Base-by-base conservation (phyloP, 2,329 filamentous ascomycete genomes). In the Curvularia eragrostidis region DNA sequence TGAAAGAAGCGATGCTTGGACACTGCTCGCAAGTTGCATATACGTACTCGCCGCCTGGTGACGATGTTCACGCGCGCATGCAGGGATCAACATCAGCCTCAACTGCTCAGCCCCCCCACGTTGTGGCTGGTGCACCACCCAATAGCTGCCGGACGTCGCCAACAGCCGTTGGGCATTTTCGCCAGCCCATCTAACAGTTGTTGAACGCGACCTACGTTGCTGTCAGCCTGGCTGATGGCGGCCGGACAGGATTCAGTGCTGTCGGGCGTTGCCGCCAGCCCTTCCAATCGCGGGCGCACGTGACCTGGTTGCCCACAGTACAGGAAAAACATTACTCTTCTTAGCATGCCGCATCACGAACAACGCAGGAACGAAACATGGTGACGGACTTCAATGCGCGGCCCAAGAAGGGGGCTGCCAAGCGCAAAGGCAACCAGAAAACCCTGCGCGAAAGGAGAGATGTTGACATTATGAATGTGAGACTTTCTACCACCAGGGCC, bases 401-500 rank as follows among this genome's bases (percentile, higher is more conserved):
- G 48, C 21, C 58, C 32, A 67, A 61, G 26, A 63, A 65, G 36
- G 30, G 51, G 32, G 21, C 44, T 18, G 21, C 39, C 24, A 69
- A 64, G 53, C 53, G 42, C 13, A 62, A 56, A 47, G 58, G 52
- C 21, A 60, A 64, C 24, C 49, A 59, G 19, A 68, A 68, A 15
- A 63, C 69, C 2, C 64, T 62, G 18, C 59, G 67, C 30, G 69
- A 74, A 49, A 71, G 70, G 48, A 73, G 77, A 59, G 85, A 87
- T 75, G 82, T 85, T 54, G 75, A 82, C 24, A 83, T 86, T 48
- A 86, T 86, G 80, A 81, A 81, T 64, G 84, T 85, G 75, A 77
- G 83, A 39, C 48, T 61, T 39, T 19, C 18, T 23, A n/a, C 39
- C 24, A 30, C n/a, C 30, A 12, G 30, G 26, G 44, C 47, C 26